A percentile compares a stretch with the other conserved stretches of the same genome.
Evolutionary conservation across 306 rosid species (phyloP).

Genomic region (Fragaria iinumae): DNA sequence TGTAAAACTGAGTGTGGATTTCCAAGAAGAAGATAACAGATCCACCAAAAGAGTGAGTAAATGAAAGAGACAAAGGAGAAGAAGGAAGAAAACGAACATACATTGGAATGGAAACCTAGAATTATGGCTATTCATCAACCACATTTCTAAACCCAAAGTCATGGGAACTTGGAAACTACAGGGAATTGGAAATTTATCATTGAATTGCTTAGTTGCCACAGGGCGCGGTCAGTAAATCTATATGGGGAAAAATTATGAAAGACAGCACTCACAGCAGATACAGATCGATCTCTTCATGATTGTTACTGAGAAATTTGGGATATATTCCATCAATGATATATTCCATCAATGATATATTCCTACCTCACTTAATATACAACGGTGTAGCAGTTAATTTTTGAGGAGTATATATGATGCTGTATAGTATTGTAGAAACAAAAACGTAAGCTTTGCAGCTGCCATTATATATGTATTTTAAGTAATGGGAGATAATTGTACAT

Average conservation of each 20-base stretch:
- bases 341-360: background rate
- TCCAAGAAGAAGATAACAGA: slow-evolving; percentile 5
- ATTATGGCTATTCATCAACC: background rate
- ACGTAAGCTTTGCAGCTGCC: background rate
- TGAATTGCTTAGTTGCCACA: background rate
- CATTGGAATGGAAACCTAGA: background rate
- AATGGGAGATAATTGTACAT: background rate
- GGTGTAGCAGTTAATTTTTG: background rate
- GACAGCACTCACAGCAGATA: background rate
- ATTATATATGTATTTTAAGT: background rate
- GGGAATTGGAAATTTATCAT: background rate
- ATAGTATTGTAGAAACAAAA: background rate
- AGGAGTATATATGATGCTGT: background rate
- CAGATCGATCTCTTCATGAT: background rate
- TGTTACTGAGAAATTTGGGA: background rate
- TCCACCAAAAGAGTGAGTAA: background rate
- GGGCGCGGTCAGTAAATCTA: background rate
- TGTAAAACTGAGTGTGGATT: background rate
- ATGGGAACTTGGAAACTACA: background rate
- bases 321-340: no score
- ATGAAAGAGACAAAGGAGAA: background rate
- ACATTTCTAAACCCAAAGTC: background rate
- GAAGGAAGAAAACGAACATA: background rate
- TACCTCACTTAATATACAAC: background rate
- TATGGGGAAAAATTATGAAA: background rate